Evolutionary conservation across 2,329 filamentous ascomycete genomes (phyloP), one percentile per base, ranked within the genome.

Genomic region (Talaromyces sp.): DNA sequence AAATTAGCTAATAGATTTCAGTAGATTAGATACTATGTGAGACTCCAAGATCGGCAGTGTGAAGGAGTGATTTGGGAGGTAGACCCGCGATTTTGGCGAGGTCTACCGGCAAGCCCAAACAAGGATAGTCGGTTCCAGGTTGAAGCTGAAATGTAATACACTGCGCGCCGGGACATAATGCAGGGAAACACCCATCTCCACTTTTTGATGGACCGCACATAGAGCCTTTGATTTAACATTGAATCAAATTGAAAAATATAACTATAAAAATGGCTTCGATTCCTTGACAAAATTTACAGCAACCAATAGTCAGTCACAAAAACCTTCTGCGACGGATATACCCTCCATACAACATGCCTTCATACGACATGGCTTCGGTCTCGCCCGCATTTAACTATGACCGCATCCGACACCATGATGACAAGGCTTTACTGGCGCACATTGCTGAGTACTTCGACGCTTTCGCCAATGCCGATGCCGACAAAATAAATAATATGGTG

Each of bases 401-500:
- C 35, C 35, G 35, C 35, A 16, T 39, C 35, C 35, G 16, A 19
- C 6, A 39, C 35, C 35, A 39, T 39, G 8, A 8, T n/a, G 35
- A 39, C 35, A 39, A 39, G 17, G 35, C 16, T 7, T 39, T 39
- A 36, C 35, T 49, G 35, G 46, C 20, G 20, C 46, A 36, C 46
- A 41, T 49, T 17, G 14, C 20, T 32, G 35, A 49, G 20, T 43
- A 49, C 47, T 49, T 49, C 29, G 17, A 11, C 4, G 37, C 47
- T 36, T 42, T 49, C 13, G 24, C 17, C 24, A 8, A 6, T 43
- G 47, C 27, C 39, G 37, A 49, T 42, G 39, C 22, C 24, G 24
- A 35, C 2, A 43, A 43, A 16, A 42, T 49, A 27, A 19, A 49
- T 24, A 49, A 37, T 33, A 43, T 49, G 35, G 35, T 49, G 46